Conservation (phyloP, 2,329 filamentous ascomycete species). For the Diaporthe sp. region DNA sequence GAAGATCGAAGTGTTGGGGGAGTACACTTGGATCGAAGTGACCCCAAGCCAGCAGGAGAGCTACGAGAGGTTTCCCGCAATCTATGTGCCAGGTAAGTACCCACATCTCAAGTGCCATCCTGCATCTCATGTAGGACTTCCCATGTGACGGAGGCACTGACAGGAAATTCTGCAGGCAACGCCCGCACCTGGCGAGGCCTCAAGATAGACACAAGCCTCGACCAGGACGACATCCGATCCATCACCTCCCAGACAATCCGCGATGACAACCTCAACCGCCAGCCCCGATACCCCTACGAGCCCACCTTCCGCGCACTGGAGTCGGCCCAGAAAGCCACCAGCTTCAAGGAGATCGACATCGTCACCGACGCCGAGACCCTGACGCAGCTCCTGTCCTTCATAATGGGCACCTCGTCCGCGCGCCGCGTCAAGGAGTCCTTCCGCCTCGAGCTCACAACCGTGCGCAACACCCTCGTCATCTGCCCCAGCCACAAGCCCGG, state of each 20-base stretch:
- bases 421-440: neutral
- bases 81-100: constrained; percentile 36
- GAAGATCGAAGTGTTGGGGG: constrained; percentile 29
- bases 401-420: neutral
- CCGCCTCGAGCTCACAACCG: constrained; percentile 38
- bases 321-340: neutral
- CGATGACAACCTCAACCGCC: constrained; percentile 29
- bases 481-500: neutral
- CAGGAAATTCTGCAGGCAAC: neutral
- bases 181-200: constrained; percentile 32
- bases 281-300: constrained; percentile 35
- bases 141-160: neutral
- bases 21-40: constrained; percentile 39
- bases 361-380: constrained; percentile 35
- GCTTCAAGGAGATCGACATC: constrained; percentile 31
- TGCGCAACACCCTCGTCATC: constrained; percentile 38
- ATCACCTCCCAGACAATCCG: neutral
- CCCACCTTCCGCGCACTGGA: constrained; percentile 38
- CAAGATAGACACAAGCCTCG: neutral
- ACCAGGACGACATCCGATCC: neutral
- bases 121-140: neutral
- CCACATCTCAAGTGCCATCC: rapidly evolving
- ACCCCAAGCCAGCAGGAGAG: constrained; percentile 33
- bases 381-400: constrained; percentile 26
- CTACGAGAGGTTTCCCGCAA: constrained; percentile 15